Conservation (phyloP, 2,329 filamentous ascomycete species). For the Lojkania enalia region DNA sequence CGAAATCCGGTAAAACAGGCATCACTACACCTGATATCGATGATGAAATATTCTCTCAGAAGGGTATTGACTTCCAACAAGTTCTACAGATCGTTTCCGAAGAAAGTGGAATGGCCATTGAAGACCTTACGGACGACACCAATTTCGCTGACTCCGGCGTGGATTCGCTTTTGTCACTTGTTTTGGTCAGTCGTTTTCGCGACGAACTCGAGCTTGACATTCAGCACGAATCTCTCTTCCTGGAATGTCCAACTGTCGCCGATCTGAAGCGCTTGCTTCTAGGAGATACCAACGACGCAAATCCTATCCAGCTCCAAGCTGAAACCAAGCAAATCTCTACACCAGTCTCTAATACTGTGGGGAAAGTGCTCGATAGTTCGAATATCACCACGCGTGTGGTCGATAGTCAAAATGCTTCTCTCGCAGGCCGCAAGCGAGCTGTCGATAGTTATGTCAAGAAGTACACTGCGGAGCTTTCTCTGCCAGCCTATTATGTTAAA, state of each 20-base stretch:
- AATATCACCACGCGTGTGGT: too few relatives aligned
- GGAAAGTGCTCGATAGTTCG: too few relatives aligned
- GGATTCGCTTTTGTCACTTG: constrained; percentile 38
- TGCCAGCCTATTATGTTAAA: constrained; percentile 29
- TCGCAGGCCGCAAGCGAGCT: constrained; percentile 3
- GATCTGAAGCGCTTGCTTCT: constrained; percentile 64
- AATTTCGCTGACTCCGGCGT: constrained; percentile 39
- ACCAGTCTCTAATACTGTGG: not conserved
- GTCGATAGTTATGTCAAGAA: constrained; percentile 7
- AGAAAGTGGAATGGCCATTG: too few relatives aligned
- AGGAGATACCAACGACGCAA: constrained; percentile 31
- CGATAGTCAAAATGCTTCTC: too few relatives aligned
- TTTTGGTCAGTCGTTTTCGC: constrained; percentile 18
- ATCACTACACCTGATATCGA: too few relatives aligned
- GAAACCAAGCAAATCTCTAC: too few relatives aligned
- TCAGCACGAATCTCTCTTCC: constrained; percentile 16
- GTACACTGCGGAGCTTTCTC: constrained; percentile 5
- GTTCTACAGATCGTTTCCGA: too few relatives aligned
- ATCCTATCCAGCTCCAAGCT: not conserved
- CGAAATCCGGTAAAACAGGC: too few relatives aligned
- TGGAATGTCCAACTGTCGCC: constrained; percentile 60
- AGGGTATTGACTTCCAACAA: too few relatives aligned
- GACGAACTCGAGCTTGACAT: constrained; percentile 21
- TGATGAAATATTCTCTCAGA: too few relatives aligned
- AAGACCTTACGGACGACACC: too few relatives aligned